Conservation (phyloP, 768 basidiomycete species). For the Chalciporus piperatus region DNA sequence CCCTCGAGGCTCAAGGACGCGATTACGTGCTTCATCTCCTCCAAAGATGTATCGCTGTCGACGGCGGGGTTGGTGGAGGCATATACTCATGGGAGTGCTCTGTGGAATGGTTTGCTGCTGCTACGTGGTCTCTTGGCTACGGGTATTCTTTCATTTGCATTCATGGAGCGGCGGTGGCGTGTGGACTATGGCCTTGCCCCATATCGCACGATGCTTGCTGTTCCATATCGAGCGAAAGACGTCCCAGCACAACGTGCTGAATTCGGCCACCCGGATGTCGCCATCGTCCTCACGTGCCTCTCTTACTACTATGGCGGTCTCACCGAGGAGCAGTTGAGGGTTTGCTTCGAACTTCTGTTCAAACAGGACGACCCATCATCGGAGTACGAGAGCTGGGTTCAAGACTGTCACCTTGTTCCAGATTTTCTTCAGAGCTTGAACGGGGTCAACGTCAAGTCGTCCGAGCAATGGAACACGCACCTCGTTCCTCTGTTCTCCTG, state of each 20-base stretch:
- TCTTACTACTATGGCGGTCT: constrained; percentile 51
- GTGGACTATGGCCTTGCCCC: no score
- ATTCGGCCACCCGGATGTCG: constrained; percentile 53
- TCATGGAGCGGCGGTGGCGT: no score
- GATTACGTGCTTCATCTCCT: no score
- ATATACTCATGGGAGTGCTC: no score
- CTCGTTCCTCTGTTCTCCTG: constrained; percentile 36
- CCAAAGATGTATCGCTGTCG: no score
- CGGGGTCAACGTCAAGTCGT: constrained; percentile 44
- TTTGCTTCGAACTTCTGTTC: constrained; percentile 37
- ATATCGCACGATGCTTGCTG: no score
- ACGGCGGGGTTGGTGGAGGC: no score
- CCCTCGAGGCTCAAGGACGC: no score
- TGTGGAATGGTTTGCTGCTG: no score
- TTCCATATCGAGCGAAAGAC: constrained; percentile 28
- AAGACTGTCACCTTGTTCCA: constrained; percentile 24
- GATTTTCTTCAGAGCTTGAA: constrained; percentile 27
- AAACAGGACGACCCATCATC: constrained; percentile 39
- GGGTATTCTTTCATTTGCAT: no score
- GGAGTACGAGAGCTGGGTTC: constrained; percentile 43
- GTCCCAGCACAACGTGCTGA: constrained; percentile 44
- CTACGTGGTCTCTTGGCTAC: no score
- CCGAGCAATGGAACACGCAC: constrained; percentile 22
- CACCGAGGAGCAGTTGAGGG: constrained; percentile 34
- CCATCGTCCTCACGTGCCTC: constrained; percentile 44